Evolutionary conservation across 163 green algal genomes (phyloP).

Genomic region (Trebouxiophyceae sp.): DNA sequence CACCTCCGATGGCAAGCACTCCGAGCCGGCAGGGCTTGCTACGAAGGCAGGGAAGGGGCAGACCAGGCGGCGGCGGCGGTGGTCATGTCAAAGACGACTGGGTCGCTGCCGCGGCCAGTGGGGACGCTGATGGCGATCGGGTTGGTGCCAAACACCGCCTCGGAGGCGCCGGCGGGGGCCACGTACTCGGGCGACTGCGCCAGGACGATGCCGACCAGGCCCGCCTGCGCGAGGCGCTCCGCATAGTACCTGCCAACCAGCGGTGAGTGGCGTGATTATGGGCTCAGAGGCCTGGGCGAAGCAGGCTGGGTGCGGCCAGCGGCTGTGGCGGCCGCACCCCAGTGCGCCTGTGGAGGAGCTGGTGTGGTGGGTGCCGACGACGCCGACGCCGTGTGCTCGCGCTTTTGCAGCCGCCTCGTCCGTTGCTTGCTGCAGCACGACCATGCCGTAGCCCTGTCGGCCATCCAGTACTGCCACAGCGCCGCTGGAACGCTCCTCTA

Average conservation of each 20-base stretch:
- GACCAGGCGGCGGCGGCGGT: constrained; percentile 71
- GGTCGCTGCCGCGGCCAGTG: constrained; percentile 2
- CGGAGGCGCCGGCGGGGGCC: constrained; percentile 49
- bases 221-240: constrained; percentile 47
- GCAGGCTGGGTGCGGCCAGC: neutral
- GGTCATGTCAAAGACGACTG: constrained; percentile 67
- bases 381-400: constrained; percentile 49
- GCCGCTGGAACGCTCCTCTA: no score
- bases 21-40: no score
- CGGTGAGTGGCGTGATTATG: neutral
- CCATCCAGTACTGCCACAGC: no score
- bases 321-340: constrained; percentile 25
- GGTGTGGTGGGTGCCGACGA: constrained; percentile 70
- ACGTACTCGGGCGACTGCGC: constrained; percentile 76
- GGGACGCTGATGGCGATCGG: constrained; percentile 42
- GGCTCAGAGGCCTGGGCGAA: neutral
- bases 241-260: constrained; percentile 43
- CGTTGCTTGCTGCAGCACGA: constrained; percentile 34
- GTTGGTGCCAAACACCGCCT: constrained; percentile 68
- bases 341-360: constrained; percentile 60
- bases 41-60: neutral
- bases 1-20: no score
- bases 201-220: constrained; percentile 62
- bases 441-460: constrained; percentile 55
- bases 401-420: constrained; percentile 36